Evolutionary conservation across 192 early-diverging fungal genomes (phyloP).

Genomic region (Podochytrium sp.): DNA sequence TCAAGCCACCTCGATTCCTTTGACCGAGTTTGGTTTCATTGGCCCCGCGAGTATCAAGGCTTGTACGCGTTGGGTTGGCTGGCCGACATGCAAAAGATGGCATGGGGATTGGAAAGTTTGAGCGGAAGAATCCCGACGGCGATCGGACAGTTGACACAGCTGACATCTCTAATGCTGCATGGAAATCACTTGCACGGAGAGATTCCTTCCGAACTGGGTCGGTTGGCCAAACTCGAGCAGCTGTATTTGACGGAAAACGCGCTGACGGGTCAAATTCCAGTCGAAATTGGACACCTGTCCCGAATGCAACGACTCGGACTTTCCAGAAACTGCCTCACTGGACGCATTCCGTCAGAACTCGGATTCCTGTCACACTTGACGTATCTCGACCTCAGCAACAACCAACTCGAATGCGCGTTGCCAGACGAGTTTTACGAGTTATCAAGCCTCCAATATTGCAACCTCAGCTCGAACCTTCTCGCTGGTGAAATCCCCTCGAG

Average conservation of each 20-base stretch:
- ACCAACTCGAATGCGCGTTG: neutral
- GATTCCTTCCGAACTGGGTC: constrained; percentile 19
- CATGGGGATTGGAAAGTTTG: constrained; percentile 3
- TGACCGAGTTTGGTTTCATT: neutral
- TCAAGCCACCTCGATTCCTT: neutral
- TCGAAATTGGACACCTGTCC: neutral
- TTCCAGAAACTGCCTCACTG: neutral
- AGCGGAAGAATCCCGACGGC: constrained; percentile 9
- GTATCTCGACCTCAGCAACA: neutral
- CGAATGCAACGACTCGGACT: neutral
- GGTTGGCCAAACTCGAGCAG: constrained; percentile 4
- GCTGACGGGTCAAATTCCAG: constrained; percentile 15
- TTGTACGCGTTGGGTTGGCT: neutral
- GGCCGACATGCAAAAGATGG: neutral
- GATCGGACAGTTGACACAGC: neutral
- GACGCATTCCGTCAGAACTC: neutral
- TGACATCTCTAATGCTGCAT: neutral
- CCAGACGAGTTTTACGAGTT: neutral
- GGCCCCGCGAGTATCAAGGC: neutral
- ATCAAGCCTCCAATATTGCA: neutral
- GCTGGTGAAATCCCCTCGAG: neutral
- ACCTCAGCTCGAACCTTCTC: neutral
- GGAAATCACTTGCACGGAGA: constrained; percentile 12
- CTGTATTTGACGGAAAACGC: constrained; percentile 25
- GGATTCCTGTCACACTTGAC: neutral